Conservation (phyloP, 1,284 basidiomycete species). For the Leccinum fallax region DNA sequence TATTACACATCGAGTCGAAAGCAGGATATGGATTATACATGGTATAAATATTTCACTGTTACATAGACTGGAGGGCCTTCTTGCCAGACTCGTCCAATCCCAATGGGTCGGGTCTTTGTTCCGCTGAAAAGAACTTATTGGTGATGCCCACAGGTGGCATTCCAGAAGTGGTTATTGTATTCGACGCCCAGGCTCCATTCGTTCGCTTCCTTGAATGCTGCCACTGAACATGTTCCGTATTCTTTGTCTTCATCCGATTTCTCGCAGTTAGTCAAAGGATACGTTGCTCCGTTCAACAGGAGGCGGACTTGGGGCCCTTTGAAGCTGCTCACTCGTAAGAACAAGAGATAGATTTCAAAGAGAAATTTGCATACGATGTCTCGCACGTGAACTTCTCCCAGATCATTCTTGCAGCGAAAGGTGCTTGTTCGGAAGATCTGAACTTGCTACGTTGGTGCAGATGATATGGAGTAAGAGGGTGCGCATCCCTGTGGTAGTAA, state of each 20-base stretch:
- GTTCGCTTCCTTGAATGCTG: slow-evolving; percentile 40
- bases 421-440: slow-evolving; percentile 44
- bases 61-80: too few species aligned
- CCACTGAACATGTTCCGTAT: slow-evolving; percentile 46
- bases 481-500: slow-evolving; percentile 32
- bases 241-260: slow-evolving; percentile 28
- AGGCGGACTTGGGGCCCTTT: slow-evolving; percentile 45
- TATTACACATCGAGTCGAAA: too few species aligned
- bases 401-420: slow-evolving; percentile 48
- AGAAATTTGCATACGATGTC: slow-evolving; percentile 30
- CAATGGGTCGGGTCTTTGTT: too few species aligned
- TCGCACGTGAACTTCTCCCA: slow-evolving; percentile 50
- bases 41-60: too few species aligned
- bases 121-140: neutral
- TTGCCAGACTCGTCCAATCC: too few species aligned
- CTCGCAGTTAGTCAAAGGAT: slow-evolving; percentile 41
- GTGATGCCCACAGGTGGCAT: slow-evolving; percentile 24
- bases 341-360: neutral
- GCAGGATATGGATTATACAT: too few species aligned
- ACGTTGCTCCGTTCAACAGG: slow-evolving; percentile 45
- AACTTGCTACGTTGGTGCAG: slow-evolving; percentile 39
- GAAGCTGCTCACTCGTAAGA: slow-evolving; percentile 13
- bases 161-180: neutral
- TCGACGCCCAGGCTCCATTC: slow-evolving; percentile 17
- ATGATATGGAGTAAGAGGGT: slow-evolving; percentile 35